Conservation (phyloP, 169 alveolate genomes). For the Perkinsus olseni region DNA sequence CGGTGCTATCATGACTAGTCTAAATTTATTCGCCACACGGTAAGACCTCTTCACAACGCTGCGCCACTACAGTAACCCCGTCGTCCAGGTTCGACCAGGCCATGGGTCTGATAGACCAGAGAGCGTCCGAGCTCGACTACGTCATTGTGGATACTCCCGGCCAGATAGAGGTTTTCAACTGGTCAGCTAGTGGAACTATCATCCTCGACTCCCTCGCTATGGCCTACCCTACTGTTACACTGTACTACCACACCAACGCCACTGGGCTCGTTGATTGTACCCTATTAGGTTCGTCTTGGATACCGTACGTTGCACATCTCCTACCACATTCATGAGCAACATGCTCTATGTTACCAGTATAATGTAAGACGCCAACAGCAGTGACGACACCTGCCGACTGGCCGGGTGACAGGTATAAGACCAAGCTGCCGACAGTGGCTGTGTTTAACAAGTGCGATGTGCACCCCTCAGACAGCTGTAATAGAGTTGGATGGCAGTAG, state of each 20-base stretch:
- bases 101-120: constrained; percentile 64
- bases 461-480: neutral
- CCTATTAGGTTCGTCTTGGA: constrained; percentile 52
- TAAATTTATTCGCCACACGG: constrained; percentile 90
- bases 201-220: constrained; percentile 82
- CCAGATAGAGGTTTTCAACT: constrained; percentile 94
- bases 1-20: constrained; percentile 96
- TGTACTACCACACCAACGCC: too few relatives aligned
- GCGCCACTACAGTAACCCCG: too few relatives aligned
- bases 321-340: constrained; percentile 94
- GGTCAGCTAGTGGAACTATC: constrained; percentile 97
- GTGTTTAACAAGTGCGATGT: constrained; percentile 89
- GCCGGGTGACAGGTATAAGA: constrained; percentile 66
- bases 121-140: constrained; percentile 71
- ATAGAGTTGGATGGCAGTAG: neutral
- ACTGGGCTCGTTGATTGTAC: neutral
- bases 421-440: constrained; percentile 82
- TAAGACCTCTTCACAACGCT: constrained; percentile 1
- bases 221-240: constrained; percentile 80
- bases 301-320: constrained; percentile 86
- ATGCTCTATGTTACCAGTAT: constrained; percentile 91
- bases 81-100: constrained; percentile 80
- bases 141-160: constrained; percentile 97
- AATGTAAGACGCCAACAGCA: neutral
- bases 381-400: too few relatives aligned